phyloP scores from a whole-genome alignment of 1,284 basidiomycete species.

The Marasmius tenuissimus region DNA sequence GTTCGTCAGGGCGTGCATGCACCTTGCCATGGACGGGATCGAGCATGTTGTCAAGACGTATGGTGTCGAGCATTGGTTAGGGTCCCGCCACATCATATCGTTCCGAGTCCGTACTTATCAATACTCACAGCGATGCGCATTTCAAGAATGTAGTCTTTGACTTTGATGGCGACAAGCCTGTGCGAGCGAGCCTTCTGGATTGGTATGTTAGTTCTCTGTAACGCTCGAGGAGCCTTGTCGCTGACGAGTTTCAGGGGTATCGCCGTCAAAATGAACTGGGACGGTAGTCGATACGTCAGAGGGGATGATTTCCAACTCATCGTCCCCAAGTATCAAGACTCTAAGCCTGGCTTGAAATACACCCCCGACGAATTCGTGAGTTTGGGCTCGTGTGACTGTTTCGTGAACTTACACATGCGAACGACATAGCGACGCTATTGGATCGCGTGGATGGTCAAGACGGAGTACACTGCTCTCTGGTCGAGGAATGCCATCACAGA shows the following conservation, averaged over 20 bases:
- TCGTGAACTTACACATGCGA: not conserved
- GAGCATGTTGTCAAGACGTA: not conserved
- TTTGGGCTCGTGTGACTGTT: not conserved
- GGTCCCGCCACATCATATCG: not conserved
- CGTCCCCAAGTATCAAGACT: not conserved
- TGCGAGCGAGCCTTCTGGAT: not conserved
- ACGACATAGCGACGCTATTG: not conserved
- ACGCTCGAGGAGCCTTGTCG: not conserved
- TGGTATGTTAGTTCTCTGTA: not conserved
- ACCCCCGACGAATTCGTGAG: not conserved
- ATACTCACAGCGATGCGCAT: not conserved
- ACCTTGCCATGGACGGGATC: constrained; percentile 1
- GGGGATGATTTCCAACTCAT: not conserved
- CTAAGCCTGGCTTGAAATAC: not conserved
- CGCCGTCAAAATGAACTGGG: not conserved
- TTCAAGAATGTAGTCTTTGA: not conserved
- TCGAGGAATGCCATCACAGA: not conserved
- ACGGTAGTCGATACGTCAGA: not conserved
- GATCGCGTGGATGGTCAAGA: constrained; percentile 3
- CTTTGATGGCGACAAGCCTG: not conserved
- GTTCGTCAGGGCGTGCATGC: not conserved
- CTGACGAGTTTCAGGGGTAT: not conserved
- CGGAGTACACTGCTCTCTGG: not conserved
- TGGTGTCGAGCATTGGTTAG: not conserved
- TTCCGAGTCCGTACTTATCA: not conserved